Base-by-base conservation (phyloP, 1,284 basidiomycete genomes). In the Tylopilus sp. region DNA sequence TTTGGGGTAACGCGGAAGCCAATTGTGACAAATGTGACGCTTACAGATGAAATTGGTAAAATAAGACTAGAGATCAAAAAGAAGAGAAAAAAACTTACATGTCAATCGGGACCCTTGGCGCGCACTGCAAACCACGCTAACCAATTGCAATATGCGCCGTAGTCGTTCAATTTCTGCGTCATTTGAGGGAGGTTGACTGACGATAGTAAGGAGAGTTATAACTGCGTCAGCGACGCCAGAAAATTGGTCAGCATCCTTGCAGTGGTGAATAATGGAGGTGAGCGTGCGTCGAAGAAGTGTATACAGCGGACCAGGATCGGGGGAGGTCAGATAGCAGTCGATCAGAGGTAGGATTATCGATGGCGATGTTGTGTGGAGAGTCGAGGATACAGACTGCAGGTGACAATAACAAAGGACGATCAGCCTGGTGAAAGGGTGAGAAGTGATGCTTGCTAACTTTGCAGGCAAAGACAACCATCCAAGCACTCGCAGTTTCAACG, bases 221-320 rank as follows among this genome's bases (percentile, higher is more conserved):
- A 93, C 68, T 16, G 85, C 71, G 33, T 95, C 89, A 2, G 88
- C 84, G 6, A 95, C 70, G 0, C 86, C 77, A 10, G 84, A 77
- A 71, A 94, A 93, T 61, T 90, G 86, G 26, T 91, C 89, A 0
- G 90, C 77, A 26, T 83, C 83, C 65, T 91, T 90, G 70, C 91
- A 91, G 74, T 96, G 94, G 75, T 96, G 95, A 7, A 93, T 87
- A 22, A 95, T 80, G 0, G 95, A 91, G 0, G 93, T 96, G 7
- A 94, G 78, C 4, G 91, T 82, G n/a, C 93, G 87, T 8, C 91
- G 88, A 33, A 93, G 72, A 22, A 93, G 83, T 0, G 82, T 87
- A 64, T 83, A 84, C 0, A 87, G 84, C 12, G 74, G 68, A n/a
- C 84, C 83, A 1, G 84, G 77, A 13, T 80, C 73, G n/a, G 82